Evolutionary conservation across 495 filamentous ascomycete genomes (phyloP).

Genomic region (Copromyces sp.): DNA sequence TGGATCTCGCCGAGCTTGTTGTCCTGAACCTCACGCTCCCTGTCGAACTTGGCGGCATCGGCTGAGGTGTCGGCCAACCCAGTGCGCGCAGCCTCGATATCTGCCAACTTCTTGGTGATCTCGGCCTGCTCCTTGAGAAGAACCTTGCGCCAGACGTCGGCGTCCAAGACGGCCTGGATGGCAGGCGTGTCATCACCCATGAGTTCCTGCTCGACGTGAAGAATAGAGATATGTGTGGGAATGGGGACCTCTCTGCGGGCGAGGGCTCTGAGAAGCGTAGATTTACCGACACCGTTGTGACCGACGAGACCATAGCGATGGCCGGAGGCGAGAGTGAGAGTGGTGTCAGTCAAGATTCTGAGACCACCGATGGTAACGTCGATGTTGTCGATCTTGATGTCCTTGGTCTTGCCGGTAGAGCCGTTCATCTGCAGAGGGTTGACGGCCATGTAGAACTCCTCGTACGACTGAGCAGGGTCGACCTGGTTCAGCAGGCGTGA

Average conservation of each 20-base stretch:
- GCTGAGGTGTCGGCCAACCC: conserved; percentile 76
- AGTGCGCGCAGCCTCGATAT: conserved; percentile 68
- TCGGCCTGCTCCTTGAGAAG: conserved; percentile 84
- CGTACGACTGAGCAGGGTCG: conserved; percentile 83
- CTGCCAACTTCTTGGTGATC: conserved; percentile 67
- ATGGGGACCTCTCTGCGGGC: conserved; percentile 90
- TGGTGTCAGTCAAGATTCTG: conserved; percentile 84
- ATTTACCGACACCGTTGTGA: conserved; percentile 99
- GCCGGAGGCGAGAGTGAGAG: conserved; percentile 82
- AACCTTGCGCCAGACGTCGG: conserved; percentile 98
- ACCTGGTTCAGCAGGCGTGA: conserved; percentile 79
- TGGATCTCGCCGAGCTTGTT: conserved; percentile 84
- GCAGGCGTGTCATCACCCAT: conserved; percentile 93
- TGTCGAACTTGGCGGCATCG: conserved; percentile 74
- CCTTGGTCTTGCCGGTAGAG: conserved; percentile 79
- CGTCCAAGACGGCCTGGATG: conserved; percentile 90
- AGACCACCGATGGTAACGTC: conserved; percentile 86
- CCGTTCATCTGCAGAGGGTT: conserved; percentile 84
- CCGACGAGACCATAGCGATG: conserved; percentile 94
- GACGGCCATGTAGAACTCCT: conserved; percentile 99
- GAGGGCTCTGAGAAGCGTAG: conserved; percentile 81
- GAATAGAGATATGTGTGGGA: conserved; percentile 93
- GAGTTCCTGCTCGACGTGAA: conserved; percentile 98
- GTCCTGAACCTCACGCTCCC: conserved; percentile 82
- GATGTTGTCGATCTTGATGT: conserved; percentile 94